phyloP scores from a whole-genome alignment of 164 flowering plant species.

The Cinnamomum chago region DNA sequence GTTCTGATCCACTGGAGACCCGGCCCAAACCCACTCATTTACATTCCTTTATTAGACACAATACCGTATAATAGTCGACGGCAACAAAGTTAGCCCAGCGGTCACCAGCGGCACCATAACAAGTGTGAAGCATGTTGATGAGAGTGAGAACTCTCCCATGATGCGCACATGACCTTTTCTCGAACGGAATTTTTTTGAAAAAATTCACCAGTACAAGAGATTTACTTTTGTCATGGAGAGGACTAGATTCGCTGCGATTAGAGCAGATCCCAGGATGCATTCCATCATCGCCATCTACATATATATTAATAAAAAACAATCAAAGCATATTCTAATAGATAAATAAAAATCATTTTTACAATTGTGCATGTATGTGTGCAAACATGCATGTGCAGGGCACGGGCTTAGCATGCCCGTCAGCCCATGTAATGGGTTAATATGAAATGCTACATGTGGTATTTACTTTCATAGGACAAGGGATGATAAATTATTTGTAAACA shows the following conservation, averaged over 20 bases:
- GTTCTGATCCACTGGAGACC: background rate
- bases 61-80: conserved; percentile 83
- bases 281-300: conserved; percentile 78
- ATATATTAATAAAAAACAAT: background rate
- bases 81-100: conserved; percentile 90
- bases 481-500: too few species aligned
- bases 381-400: too few species aligned
- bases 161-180: conserved; percentile 30
- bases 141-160: conserved; percentile 61
- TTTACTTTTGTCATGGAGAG: conserved; percentile 48
- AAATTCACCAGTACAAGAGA: conserved; percentile 67
- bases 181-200: conserved; percentile 42
- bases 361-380: too few species aligned
- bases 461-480: too few species aligned
- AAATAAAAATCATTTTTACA: too few species aligned
- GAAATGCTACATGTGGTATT: too few species aligned
- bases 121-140: conserved; percentile 56
- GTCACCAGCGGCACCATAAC: conserved; percentile 54
- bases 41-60: background rate
- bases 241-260: conserved; percentile 59
- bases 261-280: conserved; percentile 61
- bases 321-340: too few species aligned
- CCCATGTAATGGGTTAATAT: too few species aligned
- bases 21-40: background rate
- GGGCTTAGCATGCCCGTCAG: too few species aligned